Base-by-base conservation (phyloP, 176 grass and related monocot species). In the Dendrocalamus sinicus region DNA sequence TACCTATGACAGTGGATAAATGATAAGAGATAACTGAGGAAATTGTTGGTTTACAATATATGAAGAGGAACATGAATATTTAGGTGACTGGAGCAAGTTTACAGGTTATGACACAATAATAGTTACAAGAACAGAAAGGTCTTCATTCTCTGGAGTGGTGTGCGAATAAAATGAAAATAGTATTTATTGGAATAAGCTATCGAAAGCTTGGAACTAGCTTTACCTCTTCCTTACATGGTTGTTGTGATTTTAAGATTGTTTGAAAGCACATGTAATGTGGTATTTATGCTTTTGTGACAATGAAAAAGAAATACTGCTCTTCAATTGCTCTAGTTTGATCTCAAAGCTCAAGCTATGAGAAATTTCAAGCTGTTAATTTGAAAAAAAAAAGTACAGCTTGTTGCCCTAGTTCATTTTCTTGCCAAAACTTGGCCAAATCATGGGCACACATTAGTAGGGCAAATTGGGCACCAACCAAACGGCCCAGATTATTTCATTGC, bases 311-410 rank as follows among this genome's bases (percentile, higher is more conserved):
- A 14, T 55, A 28, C 22, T 66, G 11, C 22, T 80, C 44, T 87
- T 70, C 23, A 55, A 47, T 66, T 79, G 52, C 32, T 67, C 39
- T 76, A 24, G 19, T 44, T 76, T 55, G 62, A 57, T 76, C 14
- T 69, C 8, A 57, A 54, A 9, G 37, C 16, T 67, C 46, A 84
- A 76, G 37, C 60, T 55, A 35, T 37, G 12, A 10, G 1, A 70
- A 70, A 24, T 70, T 39, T 58, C 73, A 77, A 61, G 26, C 22
- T 88, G 20, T 70, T 70, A 70, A 60, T 46, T 60, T 70, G 22
- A 41, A 47, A 12, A 47, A 12, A 47, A 39, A 69, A 57, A 23
- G 37, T 22, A 37, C 37, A 46, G 20, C 41, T 22, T 50, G 19
- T 69, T 57, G 17, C 17, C 26, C 30, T 51, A 80, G 78, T 80